phyloP scores from a whole-genome alignment of 2,329 filamentous ascomycete species.

The Penicillium thymicola region DNA sequence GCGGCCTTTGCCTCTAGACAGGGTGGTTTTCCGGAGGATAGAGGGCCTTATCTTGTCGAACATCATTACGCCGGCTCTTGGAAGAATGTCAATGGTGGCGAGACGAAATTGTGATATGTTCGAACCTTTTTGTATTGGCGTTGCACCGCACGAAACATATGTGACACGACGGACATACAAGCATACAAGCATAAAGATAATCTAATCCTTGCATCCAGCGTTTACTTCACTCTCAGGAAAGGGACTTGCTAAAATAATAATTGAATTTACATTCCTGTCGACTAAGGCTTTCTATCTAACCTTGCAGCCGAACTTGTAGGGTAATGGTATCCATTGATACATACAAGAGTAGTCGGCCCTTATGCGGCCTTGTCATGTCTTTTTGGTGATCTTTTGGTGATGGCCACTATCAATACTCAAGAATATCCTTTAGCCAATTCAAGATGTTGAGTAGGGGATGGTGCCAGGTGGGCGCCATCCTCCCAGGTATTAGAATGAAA shows the following conservation, averaged over 20 bases:
- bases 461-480: too few relatives aligned
- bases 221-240: background rate
- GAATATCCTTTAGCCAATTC: too few relatives aligned
- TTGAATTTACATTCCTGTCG: background rate
- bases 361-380: too few relatives aligned
- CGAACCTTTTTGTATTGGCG: background rate
- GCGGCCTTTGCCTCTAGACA: conserved; percentile 14
- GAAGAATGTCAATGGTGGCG: conserved; percentile 13
- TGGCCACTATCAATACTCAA: too few relatives aligned
- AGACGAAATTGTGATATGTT: background rate
- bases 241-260: background rate
- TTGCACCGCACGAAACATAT: background rate
- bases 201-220: background rate
- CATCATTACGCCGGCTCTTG: conserved; percentile 20
- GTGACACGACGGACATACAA: background rate
- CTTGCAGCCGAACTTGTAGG: background rate
- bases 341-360: too few relatives aligned
- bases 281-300: background rate
- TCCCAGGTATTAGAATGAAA: too few relatives aligned
- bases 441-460: too few relatives aligned
- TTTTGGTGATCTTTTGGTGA: too few relatives aligned
- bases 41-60: conserved; percentile 12
- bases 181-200: background rate
- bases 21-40: conserved; percentile 6
- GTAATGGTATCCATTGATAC: too few relatives aligned